Evolutionary conservation across 371 early-diverging fungal species (phyloP).

Genomic region (Lichtheimia corymbifera): DNA sequence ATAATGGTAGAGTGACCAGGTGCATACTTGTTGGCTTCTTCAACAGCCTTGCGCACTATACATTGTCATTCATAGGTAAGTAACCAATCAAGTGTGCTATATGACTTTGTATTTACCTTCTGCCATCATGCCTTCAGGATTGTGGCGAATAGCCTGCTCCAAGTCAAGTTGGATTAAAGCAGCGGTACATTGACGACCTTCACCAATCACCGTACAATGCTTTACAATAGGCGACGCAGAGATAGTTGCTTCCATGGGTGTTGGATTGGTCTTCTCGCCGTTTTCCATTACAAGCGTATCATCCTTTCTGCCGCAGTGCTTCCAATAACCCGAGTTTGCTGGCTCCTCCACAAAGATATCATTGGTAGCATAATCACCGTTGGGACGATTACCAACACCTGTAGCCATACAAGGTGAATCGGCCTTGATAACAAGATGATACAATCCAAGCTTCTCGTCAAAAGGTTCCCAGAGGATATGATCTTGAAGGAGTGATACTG

Average conservation of each 20-base stretch:
- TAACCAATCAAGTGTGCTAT: neutral
- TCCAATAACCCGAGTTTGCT: constrained; percentile 17
- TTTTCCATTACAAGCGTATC: constrained; percentile 41
- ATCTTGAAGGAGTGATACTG: neutral
- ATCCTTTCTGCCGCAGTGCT: constrained; percentile 30
- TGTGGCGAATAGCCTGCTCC: constrained; percentile 13
- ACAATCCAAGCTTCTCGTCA: constrained; percentile 1
- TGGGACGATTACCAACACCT: constrained; percentile 18
- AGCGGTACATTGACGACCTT: constrained; percentile 27
- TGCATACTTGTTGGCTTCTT: constrained; percentile 28
- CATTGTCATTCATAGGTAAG: neutral
- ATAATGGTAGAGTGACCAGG: constrained; percentile 35
- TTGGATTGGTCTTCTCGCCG: constrained; percentile 47
- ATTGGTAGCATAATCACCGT: constrained; percentile 34
- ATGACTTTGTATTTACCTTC: constrained; percentile 10
- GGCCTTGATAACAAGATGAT: constrained; percentile 16
- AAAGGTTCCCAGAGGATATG: constrained; percentile 13
- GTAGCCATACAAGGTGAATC: constrained; percentile 20
- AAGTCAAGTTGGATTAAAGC: constrained; percentile 28
- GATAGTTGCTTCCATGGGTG: constrained; percentile 37
- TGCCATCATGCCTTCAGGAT: constrained; percentile 24
- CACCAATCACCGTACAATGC: constrained; percentile 28
- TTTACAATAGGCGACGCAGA: constrained; percentile 19
- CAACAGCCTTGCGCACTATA: constrained; percentile 25
- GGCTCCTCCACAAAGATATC: constrained; percentile 27